Evolutionary conservation across 805 yeast genomes (phyloP), one percentile per base, ranked within the genome.

Genomic region (Debaryomyces prosopidis): DNA sequence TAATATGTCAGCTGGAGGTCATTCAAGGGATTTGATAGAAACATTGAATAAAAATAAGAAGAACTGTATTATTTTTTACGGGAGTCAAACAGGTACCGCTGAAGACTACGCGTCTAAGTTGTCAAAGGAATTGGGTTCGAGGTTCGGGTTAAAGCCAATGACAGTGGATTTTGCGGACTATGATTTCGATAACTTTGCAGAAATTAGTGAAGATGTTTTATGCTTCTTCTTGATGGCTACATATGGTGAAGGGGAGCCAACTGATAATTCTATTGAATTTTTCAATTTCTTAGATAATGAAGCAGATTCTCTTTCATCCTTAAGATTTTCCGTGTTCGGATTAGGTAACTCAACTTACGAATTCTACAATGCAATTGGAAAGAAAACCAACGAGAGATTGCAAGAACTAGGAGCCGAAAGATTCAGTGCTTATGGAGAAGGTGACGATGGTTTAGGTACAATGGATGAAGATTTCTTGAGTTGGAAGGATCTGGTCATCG

Each of bases 171-270:
- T 90, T 42, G 96, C 91, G 36, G 92, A 88, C 59, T 90, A 84
- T 60, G 97, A 92, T 54, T 86, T 77, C 59, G 96, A 90, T 35
- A 82, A 80, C 51, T 73, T 94, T 44, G 82, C 81, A 58, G 80
- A 80, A 40, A 66, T 92, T 50, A 79, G 84, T 16, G 69, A 73
- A 14, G 79, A 79, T 48, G 82, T 82, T 16, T 82, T 89, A 50
- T 65, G 71, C 23, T 68, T 71, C 46, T 85, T 92, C 59, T 76
- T 92, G 60, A 75, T 90, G 70, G 94, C 98, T 27, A 89, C 97
- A 9, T 94, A 94, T 58, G 99, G 99, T 56, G 99, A 92, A 70
- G 99, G 99, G 62, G 99, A 92, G 65, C 96, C 96, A 55, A 92
- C 99, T 11, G 99, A 92, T 65, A 88, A 89, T 57, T 94, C 97